phyloP scores from a whole-genome alignment of 805 yeast genomes.

The Spathaspora arborariae region DNA sequence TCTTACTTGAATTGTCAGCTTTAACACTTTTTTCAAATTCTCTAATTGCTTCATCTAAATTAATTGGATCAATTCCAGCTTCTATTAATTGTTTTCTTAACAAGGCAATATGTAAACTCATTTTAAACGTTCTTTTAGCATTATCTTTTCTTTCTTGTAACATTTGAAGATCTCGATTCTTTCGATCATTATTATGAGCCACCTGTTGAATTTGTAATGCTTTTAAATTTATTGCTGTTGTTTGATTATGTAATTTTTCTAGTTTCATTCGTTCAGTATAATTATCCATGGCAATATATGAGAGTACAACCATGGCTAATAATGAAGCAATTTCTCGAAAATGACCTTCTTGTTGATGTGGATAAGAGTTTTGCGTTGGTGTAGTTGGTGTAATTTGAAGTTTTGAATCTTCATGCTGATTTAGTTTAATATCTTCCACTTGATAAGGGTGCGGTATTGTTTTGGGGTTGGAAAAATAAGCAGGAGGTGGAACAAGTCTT shows the following conservation, averaged over 20 bases:
- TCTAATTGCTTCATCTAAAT: conserved; percentile 46
- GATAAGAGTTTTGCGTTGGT: neutral
- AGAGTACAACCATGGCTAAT: conserved; percentile 39
- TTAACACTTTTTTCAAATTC: conserved; percentile 55
- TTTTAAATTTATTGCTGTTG: conserved; percentile 34
- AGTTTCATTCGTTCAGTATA: conserved; percentile 39
- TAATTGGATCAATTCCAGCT: conserved; percentile 54
- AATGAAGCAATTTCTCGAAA: conserved; percentile 39
- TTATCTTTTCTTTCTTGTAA: conserved; percentile 48
- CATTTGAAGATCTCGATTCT: conserved; percentile 50
- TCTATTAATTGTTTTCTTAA: conserved; percentile 58
- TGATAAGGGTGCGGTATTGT: conserved; percentile 16
- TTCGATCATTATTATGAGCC: conserved; percentile 47
- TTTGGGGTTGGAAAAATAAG: conserved; percentile 19
- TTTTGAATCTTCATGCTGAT: neutral
- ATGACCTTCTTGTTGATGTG: conserved; percentile 4
- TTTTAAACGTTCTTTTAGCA: conserved; percentile 49
- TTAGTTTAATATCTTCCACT: conserved; percentile 3
- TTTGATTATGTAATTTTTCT: conserved; percentile 31
- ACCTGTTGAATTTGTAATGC: conserved; percentile 42
- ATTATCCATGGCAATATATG: conserved; percentile 51
- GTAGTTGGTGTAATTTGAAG: conserved; percentile 2
- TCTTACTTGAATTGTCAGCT: conserved; percentile 52
- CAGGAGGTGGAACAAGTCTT: conserved; percentile 14
- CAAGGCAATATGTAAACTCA: conserved; percentile 66